Evolutionary conservation across 2,329 filamentous ascomycete species (phyloP).

Genomic region (Phyllosticta citriasiana): DNA sequence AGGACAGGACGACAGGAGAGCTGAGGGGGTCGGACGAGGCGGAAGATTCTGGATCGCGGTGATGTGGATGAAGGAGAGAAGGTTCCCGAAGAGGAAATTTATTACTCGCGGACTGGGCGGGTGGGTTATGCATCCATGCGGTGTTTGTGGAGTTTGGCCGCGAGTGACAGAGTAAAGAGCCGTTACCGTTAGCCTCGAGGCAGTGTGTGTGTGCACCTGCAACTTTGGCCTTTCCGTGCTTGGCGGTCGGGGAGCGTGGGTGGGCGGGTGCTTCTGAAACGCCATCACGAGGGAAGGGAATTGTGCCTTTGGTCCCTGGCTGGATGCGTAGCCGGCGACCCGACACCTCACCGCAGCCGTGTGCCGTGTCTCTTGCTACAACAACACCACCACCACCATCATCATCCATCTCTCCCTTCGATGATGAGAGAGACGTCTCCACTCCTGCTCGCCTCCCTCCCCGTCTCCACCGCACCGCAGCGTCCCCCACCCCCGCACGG

Average conservation of each 20-base stretch:
- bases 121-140: slow-evolving; percentile 10
- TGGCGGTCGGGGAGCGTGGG: not conserved
- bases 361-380: not conserved
- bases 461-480: not conserved
- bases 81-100: not conserved
- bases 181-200: not conserved
- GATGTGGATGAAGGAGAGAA: slow-evolving; percentile 3
- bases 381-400: no score
- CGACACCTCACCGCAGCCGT: not conserved
- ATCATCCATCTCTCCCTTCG: not conserved
- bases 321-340: no score
- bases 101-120: not conserved
- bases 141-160: slow-evolving; percentile 4
- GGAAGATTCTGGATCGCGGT: slow-evolving; percentile 7
- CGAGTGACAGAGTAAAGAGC: slow-evolving; percentile 4
- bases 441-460: not conserved
- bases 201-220: not conserved
- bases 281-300: not conserved
- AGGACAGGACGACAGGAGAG: slow-evolving; percentile 19
- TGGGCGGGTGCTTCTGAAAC: not conserved
- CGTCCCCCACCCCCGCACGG: not conserved
- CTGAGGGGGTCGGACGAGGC: slow-evolving; percentile 11
- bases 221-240: not conserved
- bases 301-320: not conserved
- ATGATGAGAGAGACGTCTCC: not conserved